Base-by-base conservation (phyloP, 2,329 filamentous ascomycete species). In the Coniochaeta ligniaria region DNA sequence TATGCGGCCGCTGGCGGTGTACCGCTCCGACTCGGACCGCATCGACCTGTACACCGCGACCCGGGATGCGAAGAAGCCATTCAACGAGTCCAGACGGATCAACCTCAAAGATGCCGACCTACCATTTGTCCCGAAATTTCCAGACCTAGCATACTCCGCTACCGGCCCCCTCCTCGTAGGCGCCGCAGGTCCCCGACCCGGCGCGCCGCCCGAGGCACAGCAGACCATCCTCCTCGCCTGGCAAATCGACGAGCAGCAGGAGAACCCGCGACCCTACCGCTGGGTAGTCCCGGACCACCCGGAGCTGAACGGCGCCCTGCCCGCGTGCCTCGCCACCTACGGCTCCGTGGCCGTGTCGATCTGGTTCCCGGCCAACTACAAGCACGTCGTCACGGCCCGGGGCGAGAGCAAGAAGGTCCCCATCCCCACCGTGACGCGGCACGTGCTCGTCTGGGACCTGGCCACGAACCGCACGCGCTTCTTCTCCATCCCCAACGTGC, bases 311-410 rank as follows among this genome's bases (percentile, higher is more conserved):
- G 62, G 61, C 8, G 63, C 67, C 1, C 58, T 69, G 0, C 67
- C 67, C 1, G 57, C 64, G 1, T 63, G 59, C 6, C 63, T 69
- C 16, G 64, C 58, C 41, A 59, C 65, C 1, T 62, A 63, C 57
- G 66, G 65, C n/a, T 62, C 35, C 26, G 45, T 60, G 1, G 65
- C 62, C 11, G 66, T 69, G 16, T 67, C 65, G 9, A 64, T 68
- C 50, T 68, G 68, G 67, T 67, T 69, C 36, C 66, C 66, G 1
- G 65, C 66, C 43, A 66, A 61, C 33, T 62, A 65, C 57, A 31
- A 55, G 28, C 60, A 63, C 50, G 60, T 63, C 17, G 58, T 59
- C 22, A 45, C 63, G 31, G 58, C 62, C 17, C 63, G 62, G 1
- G 60, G 57, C 26, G 64, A 63, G 43, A 63, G 57, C 50, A 47